phyloP scores from a whole-genome alignment of 2,329 filamentous ascomycete genomes.

The Alternaria sp. region DNA sequence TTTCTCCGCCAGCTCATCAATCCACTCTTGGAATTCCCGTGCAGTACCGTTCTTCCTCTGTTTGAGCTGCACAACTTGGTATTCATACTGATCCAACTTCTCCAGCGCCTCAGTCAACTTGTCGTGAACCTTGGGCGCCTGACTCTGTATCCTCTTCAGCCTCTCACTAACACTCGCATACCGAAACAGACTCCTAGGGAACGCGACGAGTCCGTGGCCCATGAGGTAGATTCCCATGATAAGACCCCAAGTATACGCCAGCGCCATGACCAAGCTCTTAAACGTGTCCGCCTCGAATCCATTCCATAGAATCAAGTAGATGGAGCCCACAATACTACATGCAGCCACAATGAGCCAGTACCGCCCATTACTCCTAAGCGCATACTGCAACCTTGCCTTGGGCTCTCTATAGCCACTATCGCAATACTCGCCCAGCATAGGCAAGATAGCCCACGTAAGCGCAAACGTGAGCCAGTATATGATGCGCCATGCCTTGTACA shows the following conservation, averaged over 20 bases:
- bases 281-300: conserved; percentile 76
- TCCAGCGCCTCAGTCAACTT: conserved; percentile 84
- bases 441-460: conserved; percentile 93
- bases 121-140: conserved; percentile 84
- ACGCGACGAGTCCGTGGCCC: conserved; percentile 93
- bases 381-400: conserved; percentile 81
- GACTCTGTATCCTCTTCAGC: conserved; percentile 76
- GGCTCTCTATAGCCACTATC: conserved; percentile 93
- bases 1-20: conserved; percentile 88
- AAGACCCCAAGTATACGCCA: conserved; percentile 93
- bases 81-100: conserved; percentile 80
- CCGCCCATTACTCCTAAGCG: conserved; percentile 83
- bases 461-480: conserved; percentile 97
- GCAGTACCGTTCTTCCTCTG: conserved; percentile 82
- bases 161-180: conserved; percentile 79
- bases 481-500: conserved; percentile 91
- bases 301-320: conserved; percentile 84
- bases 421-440: conserved; percentile 91
- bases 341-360: conserved; percentile 85
- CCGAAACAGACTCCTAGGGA: conserved; percentile 81
- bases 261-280: conserved; percentile 87
- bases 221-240: conserved; percentile 94
- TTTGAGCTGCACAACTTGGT: conserved; percentile 79
- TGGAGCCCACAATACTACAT: conserved; percentile 72
- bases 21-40: conserved; percentile 85